These are phyloP conservation scores for Trichosporon sp. DNA, from an alignment of 1,284 basidiomycete species.

Conservation along the genomic window DNA sequence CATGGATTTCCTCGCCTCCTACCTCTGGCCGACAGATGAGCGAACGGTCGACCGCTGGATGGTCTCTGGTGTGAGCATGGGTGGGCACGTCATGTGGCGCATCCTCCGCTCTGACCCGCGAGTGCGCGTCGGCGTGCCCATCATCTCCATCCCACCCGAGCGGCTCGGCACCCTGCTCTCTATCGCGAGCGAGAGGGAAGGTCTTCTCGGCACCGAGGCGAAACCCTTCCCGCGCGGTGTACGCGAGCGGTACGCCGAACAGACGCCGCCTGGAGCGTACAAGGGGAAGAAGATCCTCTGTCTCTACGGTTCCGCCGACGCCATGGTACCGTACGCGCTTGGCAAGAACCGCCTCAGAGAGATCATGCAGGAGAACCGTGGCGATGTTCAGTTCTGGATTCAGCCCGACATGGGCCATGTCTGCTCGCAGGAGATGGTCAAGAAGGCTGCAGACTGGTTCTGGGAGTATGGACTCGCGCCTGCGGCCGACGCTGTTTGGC, in stretches of 20 bases:
- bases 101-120: conserved; percentile 12
- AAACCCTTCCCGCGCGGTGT: conserved; percentile 6
- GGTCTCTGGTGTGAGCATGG: conserved; percentile 48
- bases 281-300: conserved; percentile 63
- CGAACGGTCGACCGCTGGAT: conserved; percentile 60
- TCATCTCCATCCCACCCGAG: conserved; percentile 11
- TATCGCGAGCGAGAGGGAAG: conserved; percentile 6
- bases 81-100: conserved; percentile 29
- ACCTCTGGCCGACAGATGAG: conserved; percentile 65
- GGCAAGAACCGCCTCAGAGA: conserved; percentile 3
- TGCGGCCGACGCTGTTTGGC: background rate
- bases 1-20: conserved; percentile 67
- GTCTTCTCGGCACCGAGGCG: conserved; percentile 6
- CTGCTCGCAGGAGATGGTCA: conserved; percentile 43
- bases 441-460: conserved; percentile 40
- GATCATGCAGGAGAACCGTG: conserved; percentile 9
- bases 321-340: conserved; percentile 29
- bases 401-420: conserved; percentile 12
- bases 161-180: conserved; percentile 7
- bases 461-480: conserved; percentile 14
- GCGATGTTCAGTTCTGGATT: conserved; percentile 10
- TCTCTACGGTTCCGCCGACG: conserved; percentile 54
- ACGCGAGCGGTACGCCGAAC: conserved; percentile 5
- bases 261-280: conserved; percentile 45
- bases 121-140: conserved; percentile 11